phyloP scores from a whole-genome alignment of 1,139 yeast species.

The Pichia terricola region DNA sequence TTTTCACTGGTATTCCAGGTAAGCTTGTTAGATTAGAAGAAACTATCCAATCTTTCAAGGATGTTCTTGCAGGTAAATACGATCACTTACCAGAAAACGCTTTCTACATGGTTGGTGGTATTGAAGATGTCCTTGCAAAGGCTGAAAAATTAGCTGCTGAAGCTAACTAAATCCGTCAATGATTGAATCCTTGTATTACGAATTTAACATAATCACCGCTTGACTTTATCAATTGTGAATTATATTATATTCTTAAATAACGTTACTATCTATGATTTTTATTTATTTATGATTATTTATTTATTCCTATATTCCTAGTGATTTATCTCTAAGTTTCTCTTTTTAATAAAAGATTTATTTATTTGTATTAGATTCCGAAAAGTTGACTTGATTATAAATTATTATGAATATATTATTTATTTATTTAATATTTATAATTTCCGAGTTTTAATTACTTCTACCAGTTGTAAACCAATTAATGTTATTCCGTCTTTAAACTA shows the following conservation, averaged over 20 bases:
- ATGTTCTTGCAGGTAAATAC: conserved; percentile 95
- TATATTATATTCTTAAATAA: conserved; percentile 6
- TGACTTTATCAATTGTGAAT: not conserved
- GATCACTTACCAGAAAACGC: conserved; percentile 98
- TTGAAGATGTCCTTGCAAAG: conserved; percentile 95
- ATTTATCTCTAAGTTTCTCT: conserved; percentile 13
- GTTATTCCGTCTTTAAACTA: no score
- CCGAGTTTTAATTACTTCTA: not conserved
- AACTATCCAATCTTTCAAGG: conserved; percentile 90
- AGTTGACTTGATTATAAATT: not conserved
- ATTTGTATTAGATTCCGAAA: conserved; percentile 1
- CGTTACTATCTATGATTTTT: conserved; percentile 13
- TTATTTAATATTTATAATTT: no score
- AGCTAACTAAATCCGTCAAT: conserved; percentile 42
- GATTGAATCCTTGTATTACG: conserved; percentile 9
- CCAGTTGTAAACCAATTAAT: no score
- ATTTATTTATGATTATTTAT: conserved; percentile 13
- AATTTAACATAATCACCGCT: not conserved
- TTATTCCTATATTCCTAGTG: conserved; percentile 13
- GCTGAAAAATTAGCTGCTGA: conserved; percentile 98
- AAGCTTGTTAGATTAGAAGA: conserved; percentile 94
- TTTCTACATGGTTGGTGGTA: conserved; percentile 99
- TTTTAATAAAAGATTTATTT: conserved; percentile 12
- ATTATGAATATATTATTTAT: not conserved
- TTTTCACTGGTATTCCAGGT: conserved; percentile 99